Percentiles rank a stretch among this genome's conserved stretches.
These are phyloP conservation scores for Rhodotorula mucilaginosa DNA, from an alignment of 1,284 basidiomycete species.

Conservation along the genomic window DNA sequence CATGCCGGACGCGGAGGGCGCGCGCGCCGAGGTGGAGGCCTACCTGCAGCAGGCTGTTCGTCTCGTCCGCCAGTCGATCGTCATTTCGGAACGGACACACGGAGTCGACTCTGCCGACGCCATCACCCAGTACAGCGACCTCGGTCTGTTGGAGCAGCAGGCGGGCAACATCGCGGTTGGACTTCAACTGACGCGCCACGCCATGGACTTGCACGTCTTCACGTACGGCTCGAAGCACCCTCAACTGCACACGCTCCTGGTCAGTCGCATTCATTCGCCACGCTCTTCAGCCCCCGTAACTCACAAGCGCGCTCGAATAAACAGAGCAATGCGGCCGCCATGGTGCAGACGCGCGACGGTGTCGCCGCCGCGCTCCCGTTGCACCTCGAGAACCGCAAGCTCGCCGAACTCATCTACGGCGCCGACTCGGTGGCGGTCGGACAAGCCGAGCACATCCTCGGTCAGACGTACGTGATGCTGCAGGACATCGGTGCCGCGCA, in stretches of 20 bases:
- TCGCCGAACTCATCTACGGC: constrained; percentile 32
- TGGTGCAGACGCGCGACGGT: constrained; percentile 20
- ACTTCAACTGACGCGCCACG: constrained; percentile 55
- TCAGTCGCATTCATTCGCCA: constrained; percentile 41
- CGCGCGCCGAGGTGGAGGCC: constrained; percentile 44
- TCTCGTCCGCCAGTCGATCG: constrained; percentile 58
- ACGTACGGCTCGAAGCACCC: constrained; percentile 57
- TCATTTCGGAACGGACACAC: constrained; percentile 57
- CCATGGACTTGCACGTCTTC: constrained; percentile 55
- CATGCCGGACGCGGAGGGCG: constrained; percentile 33
- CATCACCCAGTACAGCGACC: constrained; percentile 57
- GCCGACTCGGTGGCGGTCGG: constrained; percentile 48
- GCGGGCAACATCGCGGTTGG: constrained; percentile 53
- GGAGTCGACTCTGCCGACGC: constrained; percentile 58
- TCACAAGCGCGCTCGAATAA: background rate
- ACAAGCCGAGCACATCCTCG: constrained; percentile 49
- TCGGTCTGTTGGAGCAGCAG: constrained; percentile 56
- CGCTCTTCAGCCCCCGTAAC: background rate
- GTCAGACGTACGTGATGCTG: constrained; percentile 47
- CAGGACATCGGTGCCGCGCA: constrained; percentile 49
- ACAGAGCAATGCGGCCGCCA: constrained; percentile 34
- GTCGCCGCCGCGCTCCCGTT: constrained; percentile 17
- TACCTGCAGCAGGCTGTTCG: constrained; percentile 54
- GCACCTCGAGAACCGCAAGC: constrained; percentile 20
- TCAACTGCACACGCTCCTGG: constrained; percentile 54